Base-by-base conservation (phyloP, 257 asterid species). In the Fraxinus americana region DNA sequence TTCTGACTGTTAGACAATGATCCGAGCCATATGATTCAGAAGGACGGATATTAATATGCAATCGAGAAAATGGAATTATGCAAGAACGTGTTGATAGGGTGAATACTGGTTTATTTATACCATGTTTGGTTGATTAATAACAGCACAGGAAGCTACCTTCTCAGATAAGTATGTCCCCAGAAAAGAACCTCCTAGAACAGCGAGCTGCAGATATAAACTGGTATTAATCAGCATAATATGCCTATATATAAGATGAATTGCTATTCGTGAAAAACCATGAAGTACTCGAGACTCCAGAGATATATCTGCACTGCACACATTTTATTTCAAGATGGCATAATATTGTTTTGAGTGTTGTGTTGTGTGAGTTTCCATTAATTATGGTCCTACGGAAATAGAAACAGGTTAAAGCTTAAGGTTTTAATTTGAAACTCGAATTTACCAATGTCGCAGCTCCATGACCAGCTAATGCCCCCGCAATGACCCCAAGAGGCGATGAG, bases 401-500 rank as follows among this genome's bases (percentile, higher is more conserved):
- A 77, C 3, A 14, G 14, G 39, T 32, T 36, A 19, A 11, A 59
- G 73, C 21, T 43, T 48, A 30, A 80, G 43, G 70, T 36, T n/a
- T 19, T 19, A 54, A 43, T 32, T 57, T 63, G 69, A 9, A 45
- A 75, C 71, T 69, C 1, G 61, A 11, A 71, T 66, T 75, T 90
- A 94, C 98, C 95, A 91, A 79, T 54, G 97, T 91, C 13, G 99
- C 98, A 29, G 72, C 91, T 83, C 97, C 99, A 68, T 92, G 99
- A 43, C 97, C 99, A 38, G 98, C 99, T 27, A 94, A 90, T 78
- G 98, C 97, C 73, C 99, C 98, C 23, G 94, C 92, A 41, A 95
- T 85, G 67, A 94, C 98, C 85, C 99, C 98, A 81, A 95, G 91
- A 80, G 98, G 99, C 11, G 99, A 95, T 72, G 99, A 93, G 79